phyloP scores from a whole-genome alignment of 306 rosid genomes.

The Phaseolus lunatus region DNA sequence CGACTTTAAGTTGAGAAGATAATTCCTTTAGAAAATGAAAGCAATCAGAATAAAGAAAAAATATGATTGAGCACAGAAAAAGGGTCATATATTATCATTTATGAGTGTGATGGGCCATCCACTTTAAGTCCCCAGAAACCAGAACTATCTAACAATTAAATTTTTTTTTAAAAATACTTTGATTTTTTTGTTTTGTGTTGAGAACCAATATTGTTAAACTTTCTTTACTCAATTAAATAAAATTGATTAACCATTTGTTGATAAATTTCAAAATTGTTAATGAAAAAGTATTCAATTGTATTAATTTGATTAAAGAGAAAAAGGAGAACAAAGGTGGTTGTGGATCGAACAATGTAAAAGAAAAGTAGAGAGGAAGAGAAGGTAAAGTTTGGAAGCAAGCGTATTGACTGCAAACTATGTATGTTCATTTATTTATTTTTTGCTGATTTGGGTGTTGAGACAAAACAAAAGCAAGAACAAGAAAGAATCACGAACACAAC shows the following conservation, averaged over 20 bases:
- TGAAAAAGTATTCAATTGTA: background rate
- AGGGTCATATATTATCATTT: background rate
- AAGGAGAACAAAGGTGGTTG: background rate
- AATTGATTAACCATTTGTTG: background rate
- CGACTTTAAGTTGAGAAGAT: background rate
- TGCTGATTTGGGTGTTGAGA: background rate
- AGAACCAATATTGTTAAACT: background rate
- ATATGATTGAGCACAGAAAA: constrained; percentile 1
- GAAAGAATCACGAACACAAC: background rate
- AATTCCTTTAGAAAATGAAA: background rate
- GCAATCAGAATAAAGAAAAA: background rate
- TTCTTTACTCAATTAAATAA: background rate
- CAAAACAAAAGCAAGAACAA: background rate
- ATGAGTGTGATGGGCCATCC: background rate
- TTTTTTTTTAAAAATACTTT: background rate
- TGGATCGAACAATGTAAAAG: constrained; percentile 9
- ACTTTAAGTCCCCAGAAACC: background rate
- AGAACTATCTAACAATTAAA: too few species aligned
- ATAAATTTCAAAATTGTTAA: background rate
- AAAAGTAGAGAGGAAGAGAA: background rate
- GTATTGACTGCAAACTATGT: too few species aligned
- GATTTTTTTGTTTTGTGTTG: background rate
- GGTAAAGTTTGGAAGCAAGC: constrained; percentile 1
- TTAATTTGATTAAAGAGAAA: background rate
- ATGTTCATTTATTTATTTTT: background rate